Base-by-base conservation (phyloP, 2,329 filamentous ascomycete genomes). In the Trichoderma sp. region DNA sequence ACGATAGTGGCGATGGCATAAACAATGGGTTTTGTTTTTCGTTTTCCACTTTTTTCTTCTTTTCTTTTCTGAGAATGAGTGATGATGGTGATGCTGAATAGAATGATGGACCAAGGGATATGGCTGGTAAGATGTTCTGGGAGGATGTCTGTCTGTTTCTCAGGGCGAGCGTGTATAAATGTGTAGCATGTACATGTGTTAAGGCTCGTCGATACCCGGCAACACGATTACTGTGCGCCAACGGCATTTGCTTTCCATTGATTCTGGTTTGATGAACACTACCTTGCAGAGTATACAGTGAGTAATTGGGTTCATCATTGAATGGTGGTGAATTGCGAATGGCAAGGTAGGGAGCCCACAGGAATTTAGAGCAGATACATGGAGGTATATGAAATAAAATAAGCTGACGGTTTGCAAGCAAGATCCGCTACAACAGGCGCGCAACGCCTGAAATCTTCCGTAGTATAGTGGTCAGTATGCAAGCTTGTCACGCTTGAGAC, bases 1-100 rank as follows among this genome's bases (percentile, higher is more conserved):
- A 67, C 83, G 87, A 68, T 89, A 77, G 71, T 70, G 68, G 59
- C 58, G 25, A 65, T 57, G 48, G 17, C n/a, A 34, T 19, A 53
- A 52, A 63, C 50, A 52, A 63, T 39, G 48, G 59, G 25, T 34
- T 45, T 42, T 48, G 42, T 60, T 60, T 45, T 25, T 64, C 19
- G 3, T 39, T n/a, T 39, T 45, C 29, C 13, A 8, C 6, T 12
- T n/a, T 34, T 10, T 48, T 27, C 6, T 29, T 29, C 27, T 19
- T 50, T 34, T 37, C 17, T 19, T 35, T 17, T 45, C 15, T 56
- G 50, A 45, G 35, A 34, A 45, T 32, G 53, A 50, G 53, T 66
- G 39, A 57, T 13, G 63, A 65, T 42, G 35, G 37, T 25, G 63
- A 56, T 61, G 66, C 63, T 32, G 52, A 39, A 64, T 67, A 50